Base-by-base conservation (phyloP, 768 basidiomycete species). In the Boletus huronensis region DNA sequence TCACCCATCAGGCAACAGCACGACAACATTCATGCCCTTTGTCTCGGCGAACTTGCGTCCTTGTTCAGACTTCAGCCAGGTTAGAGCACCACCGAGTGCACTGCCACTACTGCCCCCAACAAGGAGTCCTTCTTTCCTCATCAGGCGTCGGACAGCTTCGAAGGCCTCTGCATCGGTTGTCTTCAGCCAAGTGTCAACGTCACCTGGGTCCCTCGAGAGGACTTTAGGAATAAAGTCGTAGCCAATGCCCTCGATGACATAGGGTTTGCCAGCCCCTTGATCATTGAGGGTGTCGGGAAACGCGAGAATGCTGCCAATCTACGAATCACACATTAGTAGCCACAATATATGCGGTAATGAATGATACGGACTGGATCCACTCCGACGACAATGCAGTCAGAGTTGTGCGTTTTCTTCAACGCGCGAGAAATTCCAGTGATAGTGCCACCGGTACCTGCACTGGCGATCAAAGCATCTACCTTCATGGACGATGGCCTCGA, bases 361-460 rank as follows among this genome's bases (percentile, higher is more conserved):
- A 41, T 9, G 19, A 38, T 21, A 71, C 88, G 48, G 62, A 94
- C 91, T 19, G 97, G 97, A 73, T 99, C 97, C 38, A 93, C 79
- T 6, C 84, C 95, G n/a, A 99, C 80, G 17, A 97, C 79, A 17
- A 84, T 71, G 62, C 84, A 86, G 3, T 82, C 75, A 26, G 80
- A 72, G 63, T 94, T 94, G 65, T 93, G 88, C 10, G 72, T 75
- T 69, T 84, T 88, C 78, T 89, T 90, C 62, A 96, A 74, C 3
- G 87, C 87, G 16, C 85, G 79, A 17, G 90, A 86, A 45, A 90
- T 69, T 2, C 96, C 96, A n/a, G 90, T 91, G 57, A 99, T 74
- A 1, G 96, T 98, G 11, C 96, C 96, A 14, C 97, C 96, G 2
- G 97, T 99, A 14, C 97, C 97, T 10, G 95, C 91, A 3, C 91